Conservation (phyloP, 2,329 filamentous ascomycete genomes). For the Pseudogymnoascus sp. region DNA sequence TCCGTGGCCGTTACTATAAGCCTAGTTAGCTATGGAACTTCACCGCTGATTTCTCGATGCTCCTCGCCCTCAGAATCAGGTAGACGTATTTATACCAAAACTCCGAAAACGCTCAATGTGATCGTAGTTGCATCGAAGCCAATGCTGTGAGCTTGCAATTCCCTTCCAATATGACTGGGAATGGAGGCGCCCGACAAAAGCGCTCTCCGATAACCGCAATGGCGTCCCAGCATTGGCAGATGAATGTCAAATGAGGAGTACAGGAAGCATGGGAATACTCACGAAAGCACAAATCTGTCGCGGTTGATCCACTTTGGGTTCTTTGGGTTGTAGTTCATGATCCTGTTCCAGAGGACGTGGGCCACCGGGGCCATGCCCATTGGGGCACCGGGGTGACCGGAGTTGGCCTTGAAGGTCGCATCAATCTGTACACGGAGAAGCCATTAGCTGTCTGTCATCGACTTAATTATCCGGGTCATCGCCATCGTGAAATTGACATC, state of each 20-base stretch:
- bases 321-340: slow-evolving; percentile 99
- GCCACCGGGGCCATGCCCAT: slow-evolving; percentile 64
- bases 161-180: neutral
- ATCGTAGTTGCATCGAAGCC: neutral
- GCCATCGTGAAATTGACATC: neutral
- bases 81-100: neutral
- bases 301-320: slow-evolving; percentile 96
- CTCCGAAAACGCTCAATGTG: neutral
- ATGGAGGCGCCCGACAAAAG: neutral
- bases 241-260: slow-evolving; percentile 1
- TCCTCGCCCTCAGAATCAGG: neutral
- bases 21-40: slow-evolving; percentile 13
- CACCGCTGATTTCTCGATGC: neutral
- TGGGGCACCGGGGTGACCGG: slow-evolving; percentile 95
- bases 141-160: slow-evolving; percentile 5
- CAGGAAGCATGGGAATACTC: slow-evolving; percentile 39
- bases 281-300: slow-evolving; percentile 98
- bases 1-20: slow-evolving; percentile 81
- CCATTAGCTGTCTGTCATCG: neutral
- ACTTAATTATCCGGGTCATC: neutral
- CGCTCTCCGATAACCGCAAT: neutral
- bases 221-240: neutral
- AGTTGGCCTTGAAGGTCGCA: slow-evolving; percentile 94
- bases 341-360: slow-evolving; percentile 97
- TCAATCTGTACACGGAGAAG: slow-evolving; percentile 61